Evolutionary conservation across 805 yeast genomes (phyloP).

Genomic region (Saccharomycopsis vini): DNA sequence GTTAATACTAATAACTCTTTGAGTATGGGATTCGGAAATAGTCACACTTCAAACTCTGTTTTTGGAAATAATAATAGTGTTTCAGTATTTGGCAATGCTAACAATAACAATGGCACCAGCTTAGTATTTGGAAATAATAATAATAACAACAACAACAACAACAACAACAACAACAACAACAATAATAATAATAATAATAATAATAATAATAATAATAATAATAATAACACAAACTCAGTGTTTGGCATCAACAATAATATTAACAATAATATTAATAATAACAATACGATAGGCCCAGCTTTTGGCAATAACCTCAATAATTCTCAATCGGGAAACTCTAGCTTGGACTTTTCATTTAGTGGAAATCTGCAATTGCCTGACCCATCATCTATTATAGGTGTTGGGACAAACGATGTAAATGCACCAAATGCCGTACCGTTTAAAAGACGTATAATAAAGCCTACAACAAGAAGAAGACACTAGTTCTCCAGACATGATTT

Average conservation of each 20-base stretch:
- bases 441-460: too few species aligned
- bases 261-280: neutral
- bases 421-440: too few species aligned
- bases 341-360: neutral
- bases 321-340: neutral
- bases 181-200: neutral
- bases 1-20: neutral
- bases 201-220: neutral
- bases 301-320: neutral
- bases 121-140: neutral
- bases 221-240: neutral
- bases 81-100: neutral
- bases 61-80: neutral
- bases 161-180: neutral
- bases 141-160: conserved; percentile 1
- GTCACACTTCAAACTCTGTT: neutral
- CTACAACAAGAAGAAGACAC: too few species aligned
- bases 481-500: too few species aligned
- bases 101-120: neutral
- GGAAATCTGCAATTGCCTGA: neutral
- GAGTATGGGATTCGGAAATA: neutral
- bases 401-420: too few species aligned
- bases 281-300: neutral
- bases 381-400: neutral
- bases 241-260: neutral